Evolutionary conservation across 495 filamentous ascomycete species (phyloP), one percentile per base, ranked within the genome.

Genomic region (Talaromyces thailandensis): DNA sequence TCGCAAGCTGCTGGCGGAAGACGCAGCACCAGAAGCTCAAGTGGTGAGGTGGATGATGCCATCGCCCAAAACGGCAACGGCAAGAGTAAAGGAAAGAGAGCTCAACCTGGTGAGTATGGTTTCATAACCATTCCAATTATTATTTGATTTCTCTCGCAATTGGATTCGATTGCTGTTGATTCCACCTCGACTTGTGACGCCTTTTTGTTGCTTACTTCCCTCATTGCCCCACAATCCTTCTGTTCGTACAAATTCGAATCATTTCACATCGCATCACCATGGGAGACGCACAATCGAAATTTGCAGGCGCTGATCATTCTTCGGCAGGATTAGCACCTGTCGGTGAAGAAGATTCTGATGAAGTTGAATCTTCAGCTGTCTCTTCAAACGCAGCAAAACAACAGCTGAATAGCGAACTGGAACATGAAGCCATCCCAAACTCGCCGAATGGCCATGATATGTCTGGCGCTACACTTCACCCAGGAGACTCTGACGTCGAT

Each of bases 391-490:
- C 55, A 3, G 55, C 18, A n/a, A 31, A 35, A 14, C 55, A 57
- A 23, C 55, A 57, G 28, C 28, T 57, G 18, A 35, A 57, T 57
- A 32, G 14, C 29, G 55, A 57, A 57, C 29, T 57, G 28, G 55
- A 32, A 35, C 55, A 57, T 35, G 55, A 57, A 21, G 37, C 59
- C 52, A 29, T 60, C 50, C 35, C 37, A 6, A 71, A 73, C 21
- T 72, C 72, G 8, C 71, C 71, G 0, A 75, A 78, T 35, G 75
- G 72, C 45, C 66, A 67, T 60, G 75, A 79, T 53, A 70, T 78
- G 37, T 76, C 77, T 18, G 77, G 77, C 14, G 75, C 75, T 2
- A 79, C 77, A 1, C 64, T 77, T 48, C 45, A 74, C 3, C 60
- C 63, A 7, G 58, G 55, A 37, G 66, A 67, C 0, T 68, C 68